Evolutionary conservation across 768 basidiomycete species (phyloP).

Genomic region (Phylloporus sp.): DNA sequence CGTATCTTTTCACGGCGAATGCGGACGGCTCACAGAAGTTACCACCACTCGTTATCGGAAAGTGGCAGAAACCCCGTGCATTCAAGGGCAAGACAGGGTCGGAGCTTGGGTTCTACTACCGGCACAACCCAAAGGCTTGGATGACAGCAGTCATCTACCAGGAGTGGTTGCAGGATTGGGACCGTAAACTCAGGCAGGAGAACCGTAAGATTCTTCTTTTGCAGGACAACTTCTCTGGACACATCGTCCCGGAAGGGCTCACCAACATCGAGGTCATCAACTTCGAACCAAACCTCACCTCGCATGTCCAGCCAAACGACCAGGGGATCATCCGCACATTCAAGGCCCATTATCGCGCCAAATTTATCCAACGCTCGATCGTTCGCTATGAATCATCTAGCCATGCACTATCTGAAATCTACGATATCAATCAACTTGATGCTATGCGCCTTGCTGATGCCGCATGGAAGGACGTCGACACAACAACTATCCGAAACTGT

Average conservation of each 20-base stretch:
- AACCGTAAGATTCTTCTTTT: slow-evolving; percentile 1
- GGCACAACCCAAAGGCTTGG: slow-evolving; percentile 3
- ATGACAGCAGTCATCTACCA: slow-evolving; percentile 4
- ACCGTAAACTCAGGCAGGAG: background rate
- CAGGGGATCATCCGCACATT: slow-evolving; percentile 32
- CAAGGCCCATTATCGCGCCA: slow-evolving; percentile 30
- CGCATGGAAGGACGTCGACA: background rate
- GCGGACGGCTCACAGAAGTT: slow-evolving; percentile 3
- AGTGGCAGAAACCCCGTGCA: background rate
- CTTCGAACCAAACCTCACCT: slow-evolving; percentile 34
- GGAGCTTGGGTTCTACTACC: slow-evolving; percentile 5
- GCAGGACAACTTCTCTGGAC: slow-evolving; percentile 4
- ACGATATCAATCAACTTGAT: slow-evolving; percentile 1
- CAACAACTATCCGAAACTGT: background rate
- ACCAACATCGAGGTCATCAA: slow-evolving; percentile 15
- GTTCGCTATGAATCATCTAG: background rate
- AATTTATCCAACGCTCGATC: background rate
- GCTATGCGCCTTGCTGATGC: background rate
- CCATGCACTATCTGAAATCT: background rate
- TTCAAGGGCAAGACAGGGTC: slow-evolving; percentile 2
- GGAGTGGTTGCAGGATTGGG: slow-evolving; percentile 5
- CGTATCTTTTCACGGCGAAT: background rate
- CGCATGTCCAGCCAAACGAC: slow-evolving; percentile 36
- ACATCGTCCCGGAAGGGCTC: slow-evolving; percentile 29
- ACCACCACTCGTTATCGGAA: slow-evolving; percentile 6